A percentile compares a stretch with the other conserved stretches of the same genome.
These are phyloP conservation scores for Graphium sp. DNA, from an alignment of 2,329 filamentous ascomycete genomes.

Conservation along the genomic window DNA sequence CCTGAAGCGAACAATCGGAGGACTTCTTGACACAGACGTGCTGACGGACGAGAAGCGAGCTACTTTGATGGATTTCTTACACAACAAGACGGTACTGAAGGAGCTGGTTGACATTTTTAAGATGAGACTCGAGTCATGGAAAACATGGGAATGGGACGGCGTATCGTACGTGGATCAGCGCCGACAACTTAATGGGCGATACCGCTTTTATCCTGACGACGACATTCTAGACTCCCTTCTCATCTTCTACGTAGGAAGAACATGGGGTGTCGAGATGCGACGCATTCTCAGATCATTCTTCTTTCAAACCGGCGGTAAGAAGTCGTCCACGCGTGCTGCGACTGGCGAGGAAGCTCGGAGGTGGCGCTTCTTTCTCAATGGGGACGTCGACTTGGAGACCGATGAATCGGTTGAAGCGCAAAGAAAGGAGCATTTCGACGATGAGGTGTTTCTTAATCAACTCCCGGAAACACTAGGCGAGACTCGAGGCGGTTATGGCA, in stretches of 20 bases:
- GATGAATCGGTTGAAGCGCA: conserved; percentile 10
- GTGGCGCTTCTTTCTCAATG: conserved; percentile 24
- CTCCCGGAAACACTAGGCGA: conserved; percentile 25
- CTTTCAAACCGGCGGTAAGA: conserved; percentile 29
- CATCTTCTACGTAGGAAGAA: no score
- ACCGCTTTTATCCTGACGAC: conserved; percentile 32
- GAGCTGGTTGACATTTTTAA: conserved; percentile 36
- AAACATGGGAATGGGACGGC: conserved; percentile 27
- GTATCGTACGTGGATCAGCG: conserved; percentile 23
- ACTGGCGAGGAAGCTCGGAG: no score
- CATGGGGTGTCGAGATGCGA: no score
- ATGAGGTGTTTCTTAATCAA: conserved; percentile 11
- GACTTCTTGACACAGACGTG: conserved; percentile 24
- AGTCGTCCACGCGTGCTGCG: no score
- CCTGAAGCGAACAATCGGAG: conserved; percentile 21
- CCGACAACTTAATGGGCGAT: conserved; percentile 29
- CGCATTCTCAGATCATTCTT: no score
- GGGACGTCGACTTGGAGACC: conserved; percentile 19
- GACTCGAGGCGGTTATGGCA: no score
- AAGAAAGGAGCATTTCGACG: conserved; percentile 21
- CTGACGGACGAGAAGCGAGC: conserved; percentile 22
- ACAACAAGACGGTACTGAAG: conserved; percentile 20
- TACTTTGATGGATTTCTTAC: conserved; percentile 23
- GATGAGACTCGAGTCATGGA: conserved; percentile 26
- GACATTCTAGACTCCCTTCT: conserved; percentile 32